Conservation (phyloP, 1,139 yeast genomes). For the Eremothecium cymbalariae region DNA sequence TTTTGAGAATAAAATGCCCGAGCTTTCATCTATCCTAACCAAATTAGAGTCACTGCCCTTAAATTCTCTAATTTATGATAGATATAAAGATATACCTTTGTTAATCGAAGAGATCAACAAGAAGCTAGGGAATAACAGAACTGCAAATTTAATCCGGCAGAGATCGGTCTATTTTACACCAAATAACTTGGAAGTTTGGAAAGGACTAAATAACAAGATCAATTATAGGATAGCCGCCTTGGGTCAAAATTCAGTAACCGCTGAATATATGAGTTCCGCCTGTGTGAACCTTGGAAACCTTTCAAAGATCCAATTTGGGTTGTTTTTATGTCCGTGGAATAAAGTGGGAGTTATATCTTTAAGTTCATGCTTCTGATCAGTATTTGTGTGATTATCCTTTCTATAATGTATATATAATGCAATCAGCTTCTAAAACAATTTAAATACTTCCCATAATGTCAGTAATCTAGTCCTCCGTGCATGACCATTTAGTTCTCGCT, state of each 20-base stretch:
- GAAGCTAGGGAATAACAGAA: constrained; percentile 25
- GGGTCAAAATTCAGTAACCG: constrained; percentile 39
- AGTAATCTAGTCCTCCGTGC: constrained; percentile 50
- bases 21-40: constrained; percentile 53
- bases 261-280: constrained; percentile 46
- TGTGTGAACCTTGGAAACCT: constrained; percentile 41
- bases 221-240: constrained; percentile 47
- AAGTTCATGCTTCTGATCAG: constrained; percentile 23
- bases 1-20: constrained; percentile 42
- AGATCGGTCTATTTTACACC: constrained; percentile 70
- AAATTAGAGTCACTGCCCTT: constrained; percentile 53
- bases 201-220: constrained; percentile 43
- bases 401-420: no score
- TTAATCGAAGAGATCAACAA: constrained; percentile 47
- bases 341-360: constrained; percentile 21
- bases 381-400: neutral
- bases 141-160: constrained; percentile 45
- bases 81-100: constrained; percentile 48
- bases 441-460: constrained; percentile 46
- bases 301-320: constrained; percentile 53
- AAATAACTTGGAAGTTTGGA: constrained; percentile 61
- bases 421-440: constrained; percentile 25
- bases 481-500: constrained; percentile 46
- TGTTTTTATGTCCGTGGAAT: constrained; percentile 42
- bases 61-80: constrained; percentile 42